Evolutionary conservation across 805 yeast species (phyloP).

Genomic region (Candida quercuum): DNA sequence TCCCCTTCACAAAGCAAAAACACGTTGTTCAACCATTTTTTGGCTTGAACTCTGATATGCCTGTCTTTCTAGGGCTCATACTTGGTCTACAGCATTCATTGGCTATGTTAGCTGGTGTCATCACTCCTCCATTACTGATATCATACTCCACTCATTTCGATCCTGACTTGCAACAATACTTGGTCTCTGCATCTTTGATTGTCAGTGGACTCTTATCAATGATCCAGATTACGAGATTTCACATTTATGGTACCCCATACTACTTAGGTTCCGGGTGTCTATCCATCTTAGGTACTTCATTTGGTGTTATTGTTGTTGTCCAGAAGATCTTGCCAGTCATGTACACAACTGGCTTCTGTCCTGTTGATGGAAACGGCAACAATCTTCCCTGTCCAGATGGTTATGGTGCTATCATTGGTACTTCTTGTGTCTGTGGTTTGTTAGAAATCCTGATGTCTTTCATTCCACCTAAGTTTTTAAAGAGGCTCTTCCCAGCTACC

Average conservation of each 20-base stretch:
- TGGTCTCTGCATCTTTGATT: conserved; percentile 70
- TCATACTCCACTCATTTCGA: conserved; percentile 58
- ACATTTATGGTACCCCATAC: conserved; percentile 67
- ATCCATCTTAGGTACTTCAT: conserved; percentile 87
- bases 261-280: conserved; percentile 86
- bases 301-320: conserved; percentile 81
- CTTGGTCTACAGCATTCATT: conserved; percentile 85
- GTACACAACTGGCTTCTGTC: conserved; percentile 70
- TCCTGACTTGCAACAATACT: conserved; percentile 46
- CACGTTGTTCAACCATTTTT: conserved; percentile 69
- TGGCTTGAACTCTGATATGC: conserved; percentile 75
- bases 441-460: conserved; percentile 70
- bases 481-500: conserved; percentile 75
- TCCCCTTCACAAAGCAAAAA: conserved; percentile 56
- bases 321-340: conserved; percentile 71
- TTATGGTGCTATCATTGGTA: conserved; percentile 78
- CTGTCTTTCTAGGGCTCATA: conserved; percentile 65
- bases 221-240: conserved; percentile 78
- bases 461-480: conserved; percentile 67
- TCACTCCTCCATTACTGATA: conserved; percentile 77
- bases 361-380: conserved; percentile 57
- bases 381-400: conserved; percentile 81
- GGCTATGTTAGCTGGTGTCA: conserved; percentile 89
- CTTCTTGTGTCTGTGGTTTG: conserved; percentile 70
- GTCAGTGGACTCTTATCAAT: conserved; percentile 65